phyloP scores from a whole-genome alignment of 805 yeast genomes.

The Huiozyma naganishii region DNA sequence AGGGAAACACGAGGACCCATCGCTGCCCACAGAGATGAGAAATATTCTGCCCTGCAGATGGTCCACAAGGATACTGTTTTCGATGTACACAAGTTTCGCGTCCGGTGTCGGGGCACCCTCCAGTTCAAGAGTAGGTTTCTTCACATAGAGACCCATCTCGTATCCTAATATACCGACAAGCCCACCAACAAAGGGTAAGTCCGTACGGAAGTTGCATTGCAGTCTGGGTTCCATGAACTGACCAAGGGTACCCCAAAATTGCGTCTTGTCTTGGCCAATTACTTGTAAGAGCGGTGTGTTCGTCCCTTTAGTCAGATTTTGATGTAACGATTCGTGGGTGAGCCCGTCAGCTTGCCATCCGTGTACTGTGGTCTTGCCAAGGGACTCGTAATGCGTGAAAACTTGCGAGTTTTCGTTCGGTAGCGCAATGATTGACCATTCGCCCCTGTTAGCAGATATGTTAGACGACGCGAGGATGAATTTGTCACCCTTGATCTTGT shows the following conservation, averaged over 20 bases:
- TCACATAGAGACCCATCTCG: conserved; percentile 61
- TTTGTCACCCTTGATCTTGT: conserved; percentile 26
- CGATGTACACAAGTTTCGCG: conserved; percentile 61
- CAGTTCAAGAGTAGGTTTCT: conserved; percentile 24
- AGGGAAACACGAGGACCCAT: conserved; percentile 22
- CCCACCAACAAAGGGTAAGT: conserved; percentile 85
- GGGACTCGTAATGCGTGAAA: conserved; percentile 52
- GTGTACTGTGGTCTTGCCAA: conserved; percentile 21
- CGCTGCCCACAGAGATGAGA: conserved; percentile 39
- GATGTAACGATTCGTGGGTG: conserved; percentile 2
- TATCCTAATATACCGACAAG: conserved; percentile 76
- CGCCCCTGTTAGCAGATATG: conserved; percentile 36
- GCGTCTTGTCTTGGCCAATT: conserved; percentile 14
- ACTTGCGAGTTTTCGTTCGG: conserved; percentile 38
- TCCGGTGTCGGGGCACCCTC: conserved; percentile 42
- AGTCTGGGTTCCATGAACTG: conserved; percentile 16
- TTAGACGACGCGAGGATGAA: conserved; percentile 68
- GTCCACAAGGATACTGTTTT: conserved; percentile 50
- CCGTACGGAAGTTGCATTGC: conserved; percentile 10
- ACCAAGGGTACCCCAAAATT: conserved; percentile 23
- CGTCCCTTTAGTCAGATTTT: neutral
- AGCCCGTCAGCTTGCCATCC: conserved; percentile 21
- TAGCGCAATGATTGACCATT: conserved; percentile 78
- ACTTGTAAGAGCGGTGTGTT: neutral
- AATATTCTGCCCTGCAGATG: conserved; percentile 35